Evolutionary conservation across 2,329 filamentous ascomycete genomes (phyloP), one percentile per base, ranked within the genome.

Genomic region (Talaromyces sp.): DNA sequence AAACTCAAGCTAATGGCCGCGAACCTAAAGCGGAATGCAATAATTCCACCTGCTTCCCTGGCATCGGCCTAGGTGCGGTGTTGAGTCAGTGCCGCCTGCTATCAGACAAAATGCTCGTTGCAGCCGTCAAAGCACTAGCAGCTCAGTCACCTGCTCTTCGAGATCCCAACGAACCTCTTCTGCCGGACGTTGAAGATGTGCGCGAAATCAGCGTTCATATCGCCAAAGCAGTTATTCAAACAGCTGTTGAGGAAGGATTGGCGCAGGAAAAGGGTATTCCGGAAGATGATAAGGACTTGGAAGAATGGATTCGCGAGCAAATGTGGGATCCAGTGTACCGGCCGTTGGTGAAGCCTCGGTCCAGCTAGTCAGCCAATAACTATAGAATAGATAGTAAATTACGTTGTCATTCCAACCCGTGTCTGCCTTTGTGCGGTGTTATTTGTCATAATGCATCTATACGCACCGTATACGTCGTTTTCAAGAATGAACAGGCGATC

Each of bases 1-100:
- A 31, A 9, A 8, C n/a, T n/a, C 11, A 35, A 48, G 19, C 45
- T 48, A 15, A 48, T 19, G 19, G 10, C 11, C 28, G 28, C n/a
- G 5, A 28, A 31, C n/a, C n/a, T n/a, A 15, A 81, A 67, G 89
- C 89, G 22, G 91, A 96, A 72, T 96, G 91, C 75, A 96, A 96
- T 75, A 96, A 96, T 74, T 88, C 85, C 0, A 89, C 89, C 35
- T 88, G 88, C 15, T 96, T 95, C 71, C 91, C 91, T 0, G 90
- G 90, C 0, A 93, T 96, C 59, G 91, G 90, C 0, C 84, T 96
- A 1, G 91, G 90, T 10, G 83, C 83, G 7, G 83, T 96, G 0
- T 81, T 96, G 1, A 86, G 81, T 25, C 84, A 89, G 13, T 80
- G 87, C 2, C 80, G 77, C 11, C 78, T 85, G 0, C 74, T 96